phyloP scores from a whole-genome alignment of 2,329 filamentous ascomycete species.

The Botrytis fabae region DNA sequence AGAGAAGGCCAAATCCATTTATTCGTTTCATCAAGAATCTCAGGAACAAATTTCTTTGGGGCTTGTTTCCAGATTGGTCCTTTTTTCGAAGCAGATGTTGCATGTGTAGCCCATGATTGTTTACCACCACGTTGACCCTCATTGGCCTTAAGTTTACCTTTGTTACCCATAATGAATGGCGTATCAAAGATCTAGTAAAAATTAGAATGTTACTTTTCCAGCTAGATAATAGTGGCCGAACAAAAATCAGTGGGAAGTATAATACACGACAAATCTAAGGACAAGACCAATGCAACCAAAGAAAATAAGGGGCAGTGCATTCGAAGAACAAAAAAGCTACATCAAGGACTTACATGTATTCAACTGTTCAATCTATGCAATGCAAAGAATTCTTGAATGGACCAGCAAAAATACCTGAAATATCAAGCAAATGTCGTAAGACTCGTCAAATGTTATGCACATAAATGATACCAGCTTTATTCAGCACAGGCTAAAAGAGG shows the following conservation, averaged over 20 bases:
- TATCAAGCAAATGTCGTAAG: not conserved
- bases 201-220: not conserved
- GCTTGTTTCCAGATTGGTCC: not conserved
- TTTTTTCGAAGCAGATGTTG: not conserved
- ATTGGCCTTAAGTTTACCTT: not conserved
- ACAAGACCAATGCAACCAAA: not conserved
- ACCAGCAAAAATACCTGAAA: not conserved
- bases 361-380: not conserved
- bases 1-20: not conserved
- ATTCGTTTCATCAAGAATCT: not conserved
- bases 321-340: not conserved
- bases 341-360: not conserved
- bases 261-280: not conserved
- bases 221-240: not conserved
- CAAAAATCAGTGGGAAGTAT: not conserved
- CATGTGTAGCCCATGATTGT: not conserved
- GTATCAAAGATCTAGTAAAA: not conserved
- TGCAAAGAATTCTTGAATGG: not conserved
- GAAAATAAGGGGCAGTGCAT: no score
- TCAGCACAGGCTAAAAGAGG: not conserved
- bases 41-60: not conserved
- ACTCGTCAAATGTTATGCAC: not conserved
- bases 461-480: not conserved
- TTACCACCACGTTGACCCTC: not conserved
- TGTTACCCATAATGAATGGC: conserved; percentile 1